A percentile compares a stretch with the other conserved stretches of the same genome.
These are phyloP conservation scores for Cystofilobasidium ferigula DNA, from an alignment of 768 basidiomycete species.

Conservation along the genomic window DNA sequence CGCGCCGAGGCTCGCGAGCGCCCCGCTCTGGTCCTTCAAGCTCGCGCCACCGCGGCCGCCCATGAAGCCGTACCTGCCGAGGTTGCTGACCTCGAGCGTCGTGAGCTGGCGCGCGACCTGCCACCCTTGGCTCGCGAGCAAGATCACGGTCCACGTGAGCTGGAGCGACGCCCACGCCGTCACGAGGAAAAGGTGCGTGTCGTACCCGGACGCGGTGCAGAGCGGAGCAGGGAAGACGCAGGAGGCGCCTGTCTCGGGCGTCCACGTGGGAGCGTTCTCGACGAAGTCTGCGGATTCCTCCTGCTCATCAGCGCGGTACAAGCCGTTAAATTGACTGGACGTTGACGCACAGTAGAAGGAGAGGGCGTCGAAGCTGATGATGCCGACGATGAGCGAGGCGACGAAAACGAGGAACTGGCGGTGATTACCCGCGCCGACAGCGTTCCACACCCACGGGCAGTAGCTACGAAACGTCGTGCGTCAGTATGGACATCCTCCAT, in stretches of 20 bases:
- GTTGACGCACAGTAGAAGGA: slow-evolving; percentile 59
- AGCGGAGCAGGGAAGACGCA: slow-evolving; percentile 59
- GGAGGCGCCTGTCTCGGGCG: slow-evolving; percentile 44
- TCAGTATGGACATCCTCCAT: slow-evolving; percentile 11
- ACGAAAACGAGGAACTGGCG: slow-evolving; percentile 95
- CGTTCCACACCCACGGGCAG: slow-evolving; percentile 99
- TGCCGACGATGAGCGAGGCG: slow-evolving; percentile 66
- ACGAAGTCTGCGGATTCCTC: slow-evolving; percentile 53
- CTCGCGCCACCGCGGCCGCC: slow-evolving; percentile 55
- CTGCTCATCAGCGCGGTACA: no score
- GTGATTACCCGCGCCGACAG: slow-evolving; percentile 88
- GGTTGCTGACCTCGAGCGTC: slow-evolving; percentile 86
- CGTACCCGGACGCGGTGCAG: slow-evolving; percentile 58
- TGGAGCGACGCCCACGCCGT: slow-evolving; percentile 80
- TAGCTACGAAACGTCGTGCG: slow-evolving; percentile 48
- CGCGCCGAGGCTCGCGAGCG: slow-evolving; percentile 30
- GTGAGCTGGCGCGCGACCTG: slow-evolving; percentile 92
- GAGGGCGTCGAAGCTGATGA: slow-evolving; percentile 70
- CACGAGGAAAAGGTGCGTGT: slow-evolving; percentile 75
- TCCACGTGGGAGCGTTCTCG: slow-evolving; percentile 34
- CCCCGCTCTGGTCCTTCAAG: slow-evolving; percentile 37
- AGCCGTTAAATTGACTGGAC: no score
- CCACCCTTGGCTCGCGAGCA: slow-evolving; percentile 77
- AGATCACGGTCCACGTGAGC: slow-evolving; percentile 83
- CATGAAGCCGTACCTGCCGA: slow-evolving; percentile 93